Base-by-base conservation (phyloP, 2,329 filamentous ascomycete genomes). In the Cytospora leucostoma region DNA sequence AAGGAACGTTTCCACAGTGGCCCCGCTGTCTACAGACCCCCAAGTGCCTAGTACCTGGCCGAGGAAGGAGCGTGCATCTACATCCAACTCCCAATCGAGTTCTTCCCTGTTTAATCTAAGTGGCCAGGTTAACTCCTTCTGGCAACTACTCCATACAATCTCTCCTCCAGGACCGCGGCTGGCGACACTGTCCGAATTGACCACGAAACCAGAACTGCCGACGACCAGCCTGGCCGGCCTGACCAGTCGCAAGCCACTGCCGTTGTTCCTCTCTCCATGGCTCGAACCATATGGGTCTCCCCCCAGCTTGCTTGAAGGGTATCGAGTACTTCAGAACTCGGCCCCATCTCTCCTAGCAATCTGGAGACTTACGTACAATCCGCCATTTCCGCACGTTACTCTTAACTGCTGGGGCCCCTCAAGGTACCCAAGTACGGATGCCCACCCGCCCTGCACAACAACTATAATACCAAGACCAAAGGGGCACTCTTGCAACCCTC, bases 1-100 rank as follows among this genome's bases (percentile, higher is more conserved):
- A 56, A 63, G 57, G 57, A 61, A 51, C 37, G n/a, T 32, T 40
- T 50, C 38, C 60, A 34, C 53, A 52, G 17, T 57, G 38, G 62
- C 57, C 57, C 58, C 62, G 57, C 37, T 64, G n/a, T 5, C 27
- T 56, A 52, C 62, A 64, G 62, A 61, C 62, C 62, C 62, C 57
- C 4, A 44, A 33, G 17, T 8, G 32, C 56, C n/a, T 15, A 19
- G 61, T 52, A 27, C 27, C 27, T 27, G 27, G 27, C 27, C 27
- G 37, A 52, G 35, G 34, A 63, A 54, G 40, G 53, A 50, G 33
- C 57, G 56, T 4, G 50, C 33, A 50, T 52, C 13, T 7, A 17
- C 17, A 51, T 21, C 19, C 59, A 13, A 34, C n/a, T 49, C 40
- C 33, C 47, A 44, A 62, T 35, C 51, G 13, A 44, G 50, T 49